Evolutionary conservation across 2,329 filamentous ascomycete species (phyloP), one percentile per base, ranked within the genome.

Genomic region (Daldinia eschscholtzii): DNA sequence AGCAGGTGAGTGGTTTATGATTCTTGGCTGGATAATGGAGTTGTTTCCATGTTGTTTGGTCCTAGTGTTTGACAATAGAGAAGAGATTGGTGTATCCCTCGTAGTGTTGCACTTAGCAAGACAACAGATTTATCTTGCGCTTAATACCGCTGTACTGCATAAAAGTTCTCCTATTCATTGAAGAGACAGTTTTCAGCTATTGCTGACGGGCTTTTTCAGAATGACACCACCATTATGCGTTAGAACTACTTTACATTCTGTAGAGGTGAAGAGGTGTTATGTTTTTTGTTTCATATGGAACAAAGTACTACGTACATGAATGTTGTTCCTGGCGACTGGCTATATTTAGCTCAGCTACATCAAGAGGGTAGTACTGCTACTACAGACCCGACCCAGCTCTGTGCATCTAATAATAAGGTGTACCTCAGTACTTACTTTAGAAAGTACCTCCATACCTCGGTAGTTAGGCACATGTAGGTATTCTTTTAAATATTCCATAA

Each of bases 271-370:
- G n/a, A 42, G 41, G 41, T 6, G 41, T 18, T 20, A 15, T 33
- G 6, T 6, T 30, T 52, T 1, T 52, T 52, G 46, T 52, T 52
- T 52, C 46, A 13, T 10, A 37, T 63, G 61, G 18, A 33, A 57
- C 20, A n/a, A 20, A 33, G 15, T 41, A n/a, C n/a, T n/a, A n/a
- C n/a, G n/a, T n/a, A 33, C 20, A 39, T 50, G n/a, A 37, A 61
- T 18, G 35, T 55, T 55, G 20, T 57, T 30, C 44, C 15, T 64
- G 35, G 30, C 28, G 20, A 57, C 13, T 28, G 52, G 55, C 61
- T 64, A 64, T 57, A 58, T 42, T 52, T 64, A 64, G 61, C 46
- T 33, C 52, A 18, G 30, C 35, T 53, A 44, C 58, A 35, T 61
- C 48, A 41, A 30, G 28, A 33, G 48, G 23, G 50, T 37, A 10